Conservation (phyloP, 805 yeast genomes). For the Kuraishia borneana region DNA sequence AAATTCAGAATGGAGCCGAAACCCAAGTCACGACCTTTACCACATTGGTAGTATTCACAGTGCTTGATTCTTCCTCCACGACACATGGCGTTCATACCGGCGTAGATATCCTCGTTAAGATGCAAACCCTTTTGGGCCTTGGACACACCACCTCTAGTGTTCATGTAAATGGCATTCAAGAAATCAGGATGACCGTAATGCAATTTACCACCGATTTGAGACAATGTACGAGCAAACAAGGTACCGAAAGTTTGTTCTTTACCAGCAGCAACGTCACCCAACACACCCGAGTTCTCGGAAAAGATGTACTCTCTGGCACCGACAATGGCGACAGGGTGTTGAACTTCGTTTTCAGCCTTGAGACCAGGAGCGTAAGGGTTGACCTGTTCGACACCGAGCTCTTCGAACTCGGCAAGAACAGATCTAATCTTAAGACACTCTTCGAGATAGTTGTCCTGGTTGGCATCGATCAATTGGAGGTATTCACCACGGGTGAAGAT, state of each 20-base stretch:
- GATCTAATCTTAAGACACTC: conserved; percentile 79
- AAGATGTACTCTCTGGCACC: conserved; percentile 85
- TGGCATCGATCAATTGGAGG: conserved; percentile 76
- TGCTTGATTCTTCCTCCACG: conserved; percentile 87
- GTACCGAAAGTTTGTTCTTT: conserved; percentile 88
- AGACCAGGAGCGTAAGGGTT: conserved; percentile 74
- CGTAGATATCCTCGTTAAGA: conserved; percentile 80
- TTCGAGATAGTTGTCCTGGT: conserved; percentile 78
- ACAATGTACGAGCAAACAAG: conserved; percentile 69
- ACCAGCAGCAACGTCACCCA: conserved; percentile 88
- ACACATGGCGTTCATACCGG: conserved; percentile 74
- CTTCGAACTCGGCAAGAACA: conserved; percentile 76
- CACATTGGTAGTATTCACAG: conserved; percentile 83
- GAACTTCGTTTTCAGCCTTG: conserved; percentile 36
- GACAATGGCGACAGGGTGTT: conserved; percentile 70
- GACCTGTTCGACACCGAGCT: conserved; percentile 60
- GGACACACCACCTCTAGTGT: conserved; percentile 81
- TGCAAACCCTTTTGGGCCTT: conserved; percentile 82
- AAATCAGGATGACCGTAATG: conserved; percentile 90
- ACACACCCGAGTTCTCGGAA: conserved; percentile 76
- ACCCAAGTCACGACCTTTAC: conserved; percentile 85
- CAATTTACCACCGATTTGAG: conserved; percentile 77
- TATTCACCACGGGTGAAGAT: conserved; percentile 80
- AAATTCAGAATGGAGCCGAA: conserved; percentile 78
- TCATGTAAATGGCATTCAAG: conserved; percentile 64